Percentiles rank a stretch among this genome's conserved stretches.
Conservation (phyloP, 331 rosid genomes). For the Spiraea crenata region DNA sequence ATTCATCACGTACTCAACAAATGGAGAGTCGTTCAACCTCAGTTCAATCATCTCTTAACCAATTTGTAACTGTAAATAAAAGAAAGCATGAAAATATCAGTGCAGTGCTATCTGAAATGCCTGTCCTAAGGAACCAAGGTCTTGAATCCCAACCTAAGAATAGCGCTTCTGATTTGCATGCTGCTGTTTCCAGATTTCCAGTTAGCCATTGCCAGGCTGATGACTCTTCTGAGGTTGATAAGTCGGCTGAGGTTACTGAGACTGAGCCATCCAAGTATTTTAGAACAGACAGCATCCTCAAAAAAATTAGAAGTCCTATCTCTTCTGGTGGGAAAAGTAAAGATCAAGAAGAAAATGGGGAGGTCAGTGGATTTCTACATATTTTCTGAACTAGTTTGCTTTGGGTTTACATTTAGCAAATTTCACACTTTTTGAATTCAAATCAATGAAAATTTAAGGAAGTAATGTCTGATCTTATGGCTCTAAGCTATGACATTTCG, state of each 20-base stretch:
- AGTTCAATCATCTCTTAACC: constrained; percentile 73
- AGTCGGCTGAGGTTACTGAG: constrained; percentile 31
- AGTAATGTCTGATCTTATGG: background rate
- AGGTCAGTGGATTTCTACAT: constrained; percentile 43
- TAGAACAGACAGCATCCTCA: constrained; percentile 34
- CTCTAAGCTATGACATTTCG: background rate
- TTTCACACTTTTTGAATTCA: background rate
- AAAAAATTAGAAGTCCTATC: constrained; percentile 33
- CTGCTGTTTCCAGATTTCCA: constrained; percentile 35
- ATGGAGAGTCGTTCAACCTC: constrained; percentile 32
- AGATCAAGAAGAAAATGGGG: constrained; percentile 37
- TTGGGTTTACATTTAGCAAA: background rate
- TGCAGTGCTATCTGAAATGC: constrained; percentile 75
- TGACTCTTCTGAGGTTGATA: constrained; percentile 34
- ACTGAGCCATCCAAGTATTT: constrained; percentile 44
- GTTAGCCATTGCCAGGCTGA: constrained; percentile 32
- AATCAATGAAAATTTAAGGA: background rate
- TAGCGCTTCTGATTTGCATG: constrained; percentile 35
- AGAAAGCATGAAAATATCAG: constrained; percentile 60
- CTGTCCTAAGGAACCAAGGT: constrained; percentile 70
- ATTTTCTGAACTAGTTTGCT: background rate
- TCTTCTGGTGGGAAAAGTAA: constrained; percentile 35
- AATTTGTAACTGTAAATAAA: constrained; percentile 67
- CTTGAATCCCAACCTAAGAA: constrained; percentile 40
- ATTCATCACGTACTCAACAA: constrained; percentile 14